These are phyloP conservation scores for Fomitiporia mediterranea DNA, from an alignment of 1,284 basidiomycete species.

Conservation along the genomic window DNA sequence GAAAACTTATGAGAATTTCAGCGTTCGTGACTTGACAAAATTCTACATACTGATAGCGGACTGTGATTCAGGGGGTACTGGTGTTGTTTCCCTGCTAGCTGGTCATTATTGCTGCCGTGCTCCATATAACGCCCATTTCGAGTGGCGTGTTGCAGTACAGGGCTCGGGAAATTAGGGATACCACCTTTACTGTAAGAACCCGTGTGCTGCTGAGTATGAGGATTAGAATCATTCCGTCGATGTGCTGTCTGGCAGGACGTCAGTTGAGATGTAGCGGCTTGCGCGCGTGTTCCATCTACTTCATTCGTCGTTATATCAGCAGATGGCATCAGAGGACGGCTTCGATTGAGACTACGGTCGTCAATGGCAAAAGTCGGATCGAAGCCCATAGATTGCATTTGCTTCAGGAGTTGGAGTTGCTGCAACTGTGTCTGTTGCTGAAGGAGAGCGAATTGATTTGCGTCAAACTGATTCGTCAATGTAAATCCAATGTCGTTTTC, in stretches of 20 bases:
- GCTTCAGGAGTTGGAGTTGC: conserved; percentile 17
- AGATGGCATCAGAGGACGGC: conserved; percentile 17
- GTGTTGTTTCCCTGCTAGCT: background rate
- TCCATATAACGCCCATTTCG: background rate
- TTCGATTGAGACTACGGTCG: background rate
- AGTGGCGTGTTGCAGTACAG: background rate
- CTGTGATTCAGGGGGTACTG: background rate
- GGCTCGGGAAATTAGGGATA: background rate
- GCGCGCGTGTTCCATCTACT: background rate
- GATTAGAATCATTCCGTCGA: background rate
- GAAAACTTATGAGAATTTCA: background rate
- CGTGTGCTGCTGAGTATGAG: background rate
- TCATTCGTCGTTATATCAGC: conserved; percentile 13
- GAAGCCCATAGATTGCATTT: conserved; percentile 13
- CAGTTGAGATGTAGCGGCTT: background rate
- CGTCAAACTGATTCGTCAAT: conserved; percentile 1
- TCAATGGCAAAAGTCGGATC: conserved; percentile 9
- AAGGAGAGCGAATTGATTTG: conserved; percentile 8
- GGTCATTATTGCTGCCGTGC: background rate
- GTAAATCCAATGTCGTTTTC: background rate
- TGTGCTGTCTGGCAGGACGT: background rate
- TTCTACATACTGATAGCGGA: background rate
- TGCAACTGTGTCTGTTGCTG: conserved; percentile 17
- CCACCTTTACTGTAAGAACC: background rate
- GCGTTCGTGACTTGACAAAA: background rate